Base-by-base conservation (phyloP, 495 filamentous ascomycete species). In the Amniculicola lignicola region DNA sequence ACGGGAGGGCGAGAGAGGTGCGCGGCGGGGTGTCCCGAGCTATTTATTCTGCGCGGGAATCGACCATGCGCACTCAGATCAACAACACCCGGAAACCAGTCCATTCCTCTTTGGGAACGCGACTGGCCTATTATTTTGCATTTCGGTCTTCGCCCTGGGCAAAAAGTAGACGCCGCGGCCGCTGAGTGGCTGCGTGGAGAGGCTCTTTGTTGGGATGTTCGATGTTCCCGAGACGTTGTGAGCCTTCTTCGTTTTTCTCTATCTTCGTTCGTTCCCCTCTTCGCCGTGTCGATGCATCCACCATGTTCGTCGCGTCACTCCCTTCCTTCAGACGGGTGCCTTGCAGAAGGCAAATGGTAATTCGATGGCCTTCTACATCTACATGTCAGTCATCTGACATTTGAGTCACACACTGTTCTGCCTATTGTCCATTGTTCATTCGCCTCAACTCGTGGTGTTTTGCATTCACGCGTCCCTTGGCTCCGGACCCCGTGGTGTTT, bases 401-500 rank as follows among this genome's bases (percentile, higher is more conserved):
- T n/a, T 51, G 46, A 58, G 9, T 51, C 54, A 51, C 21, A 18
- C 14, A 39, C 19, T 6, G 4, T 31, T 31, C 49, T 53, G 22
- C 18, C 36, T 29, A 16, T 37, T 54, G 45, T 18, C 29, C n/a
- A 10, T 16, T n/a, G 44, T 16, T 10, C 16, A 7, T 28, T 21
- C 9, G 15, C 16, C 27, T 36, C 15, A 12, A 36, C 10, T 33
- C 38, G 35, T 33, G 19, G 38, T 61, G 57, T 53, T 60, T 54
- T 33, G 44, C n/a, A 23, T 40, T 38, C 27, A 43, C 58, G 47
- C 45, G 44, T 44, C 37, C n/a, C 28, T 40, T 19, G 7, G 9
- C 33, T 46, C 37, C 57, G 28, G 43, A 24, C 47, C 44, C 43
- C 51, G 45, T 61, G 57, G 51, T 61, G 58, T 61, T 61, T 51